These are phyloP conservation scores for Penicillium corylophilum DNA, from an alignment of 2,329 filamentous ascomycete genomes.

Conservation along the genomic window DNA sequence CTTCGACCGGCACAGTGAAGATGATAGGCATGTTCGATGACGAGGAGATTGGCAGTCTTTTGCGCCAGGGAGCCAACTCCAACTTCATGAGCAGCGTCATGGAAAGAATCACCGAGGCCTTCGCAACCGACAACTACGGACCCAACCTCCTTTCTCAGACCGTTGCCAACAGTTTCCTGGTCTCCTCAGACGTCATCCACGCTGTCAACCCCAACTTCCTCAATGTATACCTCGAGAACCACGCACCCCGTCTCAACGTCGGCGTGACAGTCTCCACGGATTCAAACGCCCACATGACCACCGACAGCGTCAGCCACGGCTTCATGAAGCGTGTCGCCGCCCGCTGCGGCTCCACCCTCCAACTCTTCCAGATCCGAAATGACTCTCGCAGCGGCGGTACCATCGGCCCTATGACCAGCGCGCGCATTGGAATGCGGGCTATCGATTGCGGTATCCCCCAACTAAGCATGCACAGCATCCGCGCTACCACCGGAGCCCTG, in stretches of 20 bases:
- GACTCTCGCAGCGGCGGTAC: constrained; percentile 87
- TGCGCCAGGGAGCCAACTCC: constrained; percentile 83
- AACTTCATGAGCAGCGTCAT: constrained; percentile 84
- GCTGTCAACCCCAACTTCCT: constrained; percentile 94
- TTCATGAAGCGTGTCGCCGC: constrained; percentile 77
- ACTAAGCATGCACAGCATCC: constrained; percentile 89
- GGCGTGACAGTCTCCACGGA: constrained; percentile 79
- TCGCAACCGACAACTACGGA: constrained; percentile 48
- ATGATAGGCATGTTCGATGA: constrained; percentile 94
- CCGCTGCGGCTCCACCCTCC: constrained; percentile 67
- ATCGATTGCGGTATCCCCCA: constrained; percentile 90
- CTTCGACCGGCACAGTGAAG: constrained; percentile 68
- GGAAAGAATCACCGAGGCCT: constrained; percentile 72
- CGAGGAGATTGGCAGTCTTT: constrained; percentile 89
- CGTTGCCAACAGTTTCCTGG: constrained; percentile 86
- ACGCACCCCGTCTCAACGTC: constrained; percentile 84
- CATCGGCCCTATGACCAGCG: constrained; percentile 86
- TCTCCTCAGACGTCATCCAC: constrained; percentile 91
- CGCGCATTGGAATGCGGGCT: constrained; percentile 74
- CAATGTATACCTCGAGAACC: constrained; percentile 75
- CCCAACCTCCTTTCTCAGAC: constrained; percentile 70
- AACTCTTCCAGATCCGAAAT: constrained; percentile 93
- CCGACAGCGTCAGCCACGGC: constrained; percentile 79
- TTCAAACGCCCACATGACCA: constrained; percentile 94
- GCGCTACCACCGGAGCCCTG: constrained; percentile 79